Evolutionary conservation across 2,329 filamentous ascomycete genomes (phyloP), one percentile per base, ranked within the genome.

Genomic region (Cordyceps sp.): DNA sequence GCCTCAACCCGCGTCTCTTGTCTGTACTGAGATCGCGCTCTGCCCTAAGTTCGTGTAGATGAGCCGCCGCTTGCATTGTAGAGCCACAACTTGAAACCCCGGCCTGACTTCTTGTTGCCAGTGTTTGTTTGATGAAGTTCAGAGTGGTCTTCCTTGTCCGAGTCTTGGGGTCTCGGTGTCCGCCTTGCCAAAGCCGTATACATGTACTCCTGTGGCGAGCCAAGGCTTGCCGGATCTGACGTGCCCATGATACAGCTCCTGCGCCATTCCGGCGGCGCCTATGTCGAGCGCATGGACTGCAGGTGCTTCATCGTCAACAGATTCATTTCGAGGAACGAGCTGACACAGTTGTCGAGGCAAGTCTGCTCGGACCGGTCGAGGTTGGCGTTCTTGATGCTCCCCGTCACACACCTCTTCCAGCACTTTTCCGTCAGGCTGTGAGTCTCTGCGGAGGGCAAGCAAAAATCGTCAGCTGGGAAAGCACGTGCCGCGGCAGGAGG

Each of bases 391-490:
- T 76, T 75, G 52, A 94, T 78, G 36, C 65, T 66, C 33, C 73
- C 64, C 8, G 80, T 78, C 38, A 94, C 66, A 64, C 90, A 98
- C 62, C 94, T 96, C 52, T 77, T 84, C 76, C 86, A 98, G 70
- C 90, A 98, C 37, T 80, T 71, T 46, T 90, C 79, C 27, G 65
- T 71, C 33, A 73, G 47, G 39, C 50, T 55, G 48, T 72, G 66
- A 10, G 66, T 64, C 49, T 64, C 67, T 73, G 26, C 9, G 15
- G 21, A 20, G 16, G 24, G 17, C 32, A 17, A 26, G 17, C 36
- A 26, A 53, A 46, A 50, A 29, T 5, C 18, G 17, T 25, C 10
- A 25, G 21, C 13, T 13, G 14, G 6, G 15, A 4, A 26, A 27
- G 21, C n/a, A n/a, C n/a, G n/a, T n/a, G n/a, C n/a, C n/a, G 16